Evolutionary conservation across 1,284 basidiomycete genomes (phyloP), one percentile per base, ranked within the genome.

Genomic region (Ceratobasidium sp.): DNA sequence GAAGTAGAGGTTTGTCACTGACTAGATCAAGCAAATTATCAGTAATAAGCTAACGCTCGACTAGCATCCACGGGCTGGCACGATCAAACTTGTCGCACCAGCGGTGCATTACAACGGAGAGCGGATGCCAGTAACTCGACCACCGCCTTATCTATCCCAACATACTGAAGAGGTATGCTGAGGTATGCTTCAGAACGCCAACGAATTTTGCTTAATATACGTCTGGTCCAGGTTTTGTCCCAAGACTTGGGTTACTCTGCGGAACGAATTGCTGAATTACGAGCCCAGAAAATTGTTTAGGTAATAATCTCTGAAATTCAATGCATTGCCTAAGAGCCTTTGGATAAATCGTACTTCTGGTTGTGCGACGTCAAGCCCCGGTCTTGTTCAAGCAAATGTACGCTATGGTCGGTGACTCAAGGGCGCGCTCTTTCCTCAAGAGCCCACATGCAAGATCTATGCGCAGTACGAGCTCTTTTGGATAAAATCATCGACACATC

Each of bases 41-140:
- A 61, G 26, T 48, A 23, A 10, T 33, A 9, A 2, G 42, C 79
- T 80, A 56, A 80, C 26, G 4, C 4, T 26, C 79, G 9, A 69
- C 50, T 80, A 93, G 91, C 93, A 94, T 84, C 91, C 93, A 38
- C 87, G 93, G 56, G 90, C 93, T 7, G 96, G 97, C 10, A 92
- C 88, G 82, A 89, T 98, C 84, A 96, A 95, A 85, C 87, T 98
- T 77, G 93, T 96, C 3, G 92, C 91, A 0, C 95, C 96, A 2
- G 92, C 96, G 0, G 95, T 98, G 50, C 88, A 89, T 20, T 98
- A 97, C 86, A 95, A 97, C 82, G 95, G 95, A 2, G 86, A 90
- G 82, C 92, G 92, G 85, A 93, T 93, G 91, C 88, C 90, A 62
- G 88, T 96, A 40, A 89, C 86, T 69, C 88, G 91, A 73, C 90